Conservation (phyloP, 805 yeast species). For the Suhomyces sp. region DNA sequence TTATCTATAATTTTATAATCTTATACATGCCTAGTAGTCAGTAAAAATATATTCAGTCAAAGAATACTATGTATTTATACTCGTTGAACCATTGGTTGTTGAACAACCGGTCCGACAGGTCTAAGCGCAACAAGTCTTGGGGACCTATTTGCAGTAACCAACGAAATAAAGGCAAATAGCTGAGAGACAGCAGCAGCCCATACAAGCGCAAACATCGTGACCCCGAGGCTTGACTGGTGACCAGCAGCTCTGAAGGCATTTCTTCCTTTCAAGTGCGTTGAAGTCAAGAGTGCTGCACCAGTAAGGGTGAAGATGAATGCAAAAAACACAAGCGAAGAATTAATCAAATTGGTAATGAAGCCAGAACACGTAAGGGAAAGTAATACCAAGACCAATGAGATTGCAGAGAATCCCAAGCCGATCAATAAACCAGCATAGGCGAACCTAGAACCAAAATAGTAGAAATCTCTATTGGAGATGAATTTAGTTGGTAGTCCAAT, state of each 20-base stretch:
- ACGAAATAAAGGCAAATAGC: slow-evolving; percentile 16
- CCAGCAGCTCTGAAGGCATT: slow-evolving; percentile 46
- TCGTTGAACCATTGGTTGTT: no score
- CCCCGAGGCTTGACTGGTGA: slow-evolving; percentile 44
- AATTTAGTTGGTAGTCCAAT: slow-evolving; percentile 1
- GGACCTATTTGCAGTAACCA: slow-evolving; percentile 1
- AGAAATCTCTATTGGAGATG: not conserved
- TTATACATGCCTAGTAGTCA: not conserved
- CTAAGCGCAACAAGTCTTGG: no score
- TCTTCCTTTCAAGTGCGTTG: slow-evolving; percentile 55
- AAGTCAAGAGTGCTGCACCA: slow-evolving; percentile 52
- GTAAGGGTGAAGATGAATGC: slow-evolving; percentile 45
- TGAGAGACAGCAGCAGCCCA: slow-evolving; percentile 52
- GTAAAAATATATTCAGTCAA: no score
- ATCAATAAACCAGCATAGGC: slow-evolving; percentile 23
- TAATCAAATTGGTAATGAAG: slow-evolving; percentile 8
- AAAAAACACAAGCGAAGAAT: slow-evolving; percentile 10
- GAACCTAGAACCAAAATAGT: slow-evolving; percentile 7
- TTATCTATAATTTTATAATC: not conserved
- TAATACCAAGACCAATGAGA: slow-evolving; percentile 45
- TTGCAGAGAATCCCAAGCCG: slow-evolving; percentile 59
- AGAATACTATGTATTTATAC: no score
- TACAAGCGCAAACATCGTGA: slow-evolving; percentile 54
- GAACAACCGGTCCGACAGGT: no score
- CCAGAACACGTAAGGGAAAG: slow-evolving; percentile 9